Evolutionary conservation across 2,329 filamentous ascomycete species (phyloP), one percentile per base, ranked within the genome.

Genomic region (Xylariaceae sp.): DNA sequence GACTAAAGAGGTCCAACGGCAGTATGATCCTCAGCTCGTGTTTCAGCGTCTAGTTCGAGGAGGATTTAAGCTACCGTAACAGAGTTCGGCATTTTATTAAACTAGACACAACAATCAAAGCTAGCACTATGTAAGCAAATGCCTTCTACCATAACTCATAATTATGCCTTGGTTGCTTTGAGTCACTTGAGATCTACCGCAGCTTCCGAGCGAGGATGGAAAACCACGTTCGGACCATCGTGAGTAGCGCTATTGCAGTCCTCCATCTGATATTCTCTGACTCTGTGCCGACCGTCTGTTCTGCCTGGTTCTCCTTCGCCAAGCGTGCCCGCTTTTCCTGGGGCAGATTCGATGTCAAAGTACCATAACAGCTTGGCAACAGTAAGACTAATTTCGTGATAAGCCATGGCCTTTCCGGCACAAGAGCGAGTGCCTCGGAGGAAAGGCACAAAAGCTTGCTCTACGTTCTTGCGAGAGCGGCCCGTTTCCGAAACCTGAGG

Each of bases 401-500:
- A 52, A 3, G 49, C 49, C 49, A 48, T 45, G 7, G 45, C 11
- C 38, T 44, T 48, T 11, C 45, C 49, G 6, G 49, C 40, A 15
- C 39, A 47, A 5, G 32, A 27, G 9, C 49, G 44, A 1, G 44
- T n/a, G 3, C 49, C 44, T 5, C 14, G 14, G 6, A 27, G 33
- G 22, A 51, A 51, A 3, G 45, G 43, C 12, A 27, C 12, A 33
- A 50, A 50, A 5, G 48, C 44, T 5, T 49, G 35, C 11, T 19
- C 30, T 40, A 42, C 38, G 14, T 6, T 11, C 11, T 33, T 31
- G 9, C 19, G 38, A 12, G 39, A 6, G 11, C n/a, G n/a, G n/a
- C n/a, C n/a, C n/a, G n/a, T n/a, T n/a, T n/a, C n/a, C n/a, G n/a
- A n/a, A n/a, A n/a, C n/a, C n/a, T n/a, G n/a, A n/a, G n/a, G n/a